Conservation (phyloP, 192 early-diverging fungal species). For the Phlyctochytrium planicorne region DNA sequence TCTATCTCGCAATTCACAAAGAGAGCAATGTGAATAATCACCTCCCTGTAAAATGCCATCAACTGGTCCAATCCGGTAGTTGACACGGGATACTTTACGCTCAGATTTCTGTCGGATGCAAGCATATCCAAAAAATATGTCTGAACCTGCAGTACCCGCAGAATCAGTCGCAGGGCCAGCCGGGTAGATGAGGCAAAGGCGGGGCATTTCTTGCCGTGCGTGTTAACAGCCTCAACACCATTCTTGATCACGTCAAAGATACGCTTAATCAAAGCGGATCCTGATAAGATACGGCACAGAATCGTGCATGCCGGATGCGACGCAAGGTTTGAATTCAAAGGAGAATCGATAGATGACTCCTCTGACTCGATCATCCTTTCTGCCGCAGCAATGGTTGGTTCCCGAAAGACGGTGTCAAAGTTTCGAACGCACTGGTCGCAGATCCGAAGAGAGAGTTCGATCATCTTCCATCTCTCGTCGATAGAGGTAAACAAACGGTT, state of each 20-base stretch:
- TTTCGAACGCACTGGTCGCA: slow-evolving; percentile 78
- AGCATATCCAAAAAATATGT: slow-evolving; percentile 67
- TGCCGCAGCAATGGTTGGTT: background rate
- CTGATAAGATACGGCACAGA: slow-evolving; percentile 70
- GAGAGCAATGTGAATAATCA: slow-evolving; percentile 72
- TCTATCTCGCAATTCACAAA: slow-evolving; percentile 62
- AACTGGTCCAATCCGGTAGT: slow-evolving; percentile 79
- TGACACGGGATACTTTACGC: slow-evolving; percentile 35
- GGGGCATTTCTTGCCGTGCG: slow-evolving; percentile 16
- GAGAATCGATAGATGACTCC: slow-evolving; percentile 3
- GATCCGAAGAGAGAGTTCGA: slow-evolving; percentile 68
- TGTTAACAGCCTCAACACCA: slow-evolving; percentile 63
- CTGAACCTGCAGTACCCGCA: slow-evolving; percentile 69
- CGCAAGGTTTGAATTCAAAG: background rate
- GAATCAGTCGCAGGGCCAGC: slow-evolving; percentile 36
- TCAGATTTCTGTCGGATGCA: slow-evolving; percentile 37
- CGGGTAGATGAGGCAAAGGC: slow-evolving; percentile 29
- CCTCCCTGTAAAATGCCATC: slow-evolving; percentile 64
- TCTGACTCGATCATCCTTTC: too few species aligned
- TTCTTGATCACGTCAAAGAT: slow-evolving; percentile 70
- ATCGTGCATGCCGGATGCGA: slow-evolving; percentile 88
- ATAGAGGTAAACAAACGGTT: slow-evolving; percentile 62
- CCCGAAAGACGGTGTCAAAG: slow-evolving; percentile 60
- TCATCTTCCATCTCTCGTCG: slow-evolving; percentile 76
- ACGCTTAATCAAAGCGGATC: slow-evolving; percentile 64